Percentiles rank a stretch among this genome's conserved stretches.
Conservation (phyloP, 2,329 filamentous ascomycete species). For the Paradendryphiella salina region DNA sequence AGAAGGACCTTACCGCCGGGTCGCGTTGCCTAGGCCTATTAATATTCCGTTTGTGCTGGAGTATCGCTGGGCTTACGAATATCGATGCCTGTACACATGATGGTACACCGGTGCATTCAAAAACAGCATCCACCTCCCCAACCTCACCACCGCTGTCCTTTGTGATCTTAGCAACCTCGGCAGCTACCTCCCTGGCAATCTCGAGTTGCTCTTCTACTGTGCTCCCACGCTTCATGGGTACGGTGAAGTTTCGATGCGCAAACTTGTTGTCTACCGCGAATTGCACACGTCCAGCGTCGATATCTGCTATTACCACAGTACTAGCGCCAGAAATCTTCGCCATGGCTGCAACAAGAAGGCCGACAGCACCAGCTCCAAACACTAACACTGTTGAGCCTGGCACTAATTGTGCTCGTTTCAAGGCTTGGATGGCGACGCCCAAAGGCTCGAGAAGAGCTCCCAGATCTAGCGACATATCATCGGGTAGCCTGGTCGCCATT, state of each 20-base stretch:
- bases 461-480: slow-evolving; percentile 57
- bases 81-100: slow-evolving; percentile 75
- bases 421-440: slow-evolving; percentile 63
- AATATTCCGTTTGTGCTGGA: neutral
- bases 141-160: slow-evolving; percentile 39
- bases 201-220: slow-evolving; percentile 58
- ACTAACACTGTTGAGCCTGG: slow-evolving; percentile 57
- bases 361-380: slow-evolving; percentile 65
- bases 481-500: slow-evolving; percentile 49
- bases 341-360: slow-evolving; percentile 61
- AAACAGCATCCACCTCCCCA: slow-evolving; percentile 68
- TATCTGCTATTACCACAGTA: slow-evolving; percentile 63
- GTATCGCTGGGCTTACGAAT: slow-evolving; percentile 54
- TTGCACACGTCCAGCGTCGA: slow-evolving; percentile 59
- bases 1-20: slow-evolving; percentile 74
- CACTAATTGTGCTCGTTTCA: slow-evolving; percentile 57
- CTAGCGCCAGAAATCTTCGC: slow-evolving; percentile 58
- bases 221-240: slow-evolving; percentile 53
- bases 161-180: slow-evolving; percentile 46
- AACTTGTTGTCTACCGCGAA: slow-evolving; percentile 59
- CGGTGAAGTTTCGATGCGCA: slow-evolving; percentile 51
- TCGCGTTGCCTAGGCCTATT: slow-evolving; percentile 55
- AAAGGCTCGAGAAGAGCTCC: slow-evolving; percentile 64
- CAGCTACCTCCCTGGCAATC: slow-evolving; percentile 56
- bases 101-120: slow-evolving; percentile 78